Base-by-base conservation (phyloP, 1,139 yeast species). In the Komagataea norvegica region DNA sequence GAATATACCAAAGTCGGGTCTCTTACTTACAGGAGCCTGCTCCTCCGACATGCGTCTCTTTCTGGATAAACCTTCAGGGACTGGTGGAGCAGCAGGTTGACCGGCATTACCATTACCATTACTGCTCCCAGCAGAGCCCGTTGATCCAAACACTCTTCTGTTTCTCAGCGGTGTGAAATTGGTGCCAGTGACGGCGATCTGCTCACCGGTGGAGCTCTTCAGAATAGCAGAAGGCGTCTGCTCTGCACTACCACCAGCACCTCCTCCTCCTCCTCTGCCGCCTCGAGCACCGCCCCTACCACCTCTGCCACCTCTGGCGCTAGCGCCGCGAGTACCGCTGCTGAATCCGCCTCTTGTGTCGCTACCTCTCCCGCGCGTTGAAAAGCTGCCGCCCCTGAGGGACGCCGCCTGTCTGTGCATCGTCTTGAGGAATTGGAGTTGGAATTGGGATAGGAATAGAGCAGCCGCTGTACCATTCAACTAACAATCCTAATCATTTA, bases 151-250 rank as follows among this genome's bases (percentile, higher is more conserved):
- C 8, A 28, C 33, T 20, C 48, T 33, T 7, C 25, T 19, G n/a
- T 41, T 43, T 32, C 32, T 34, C 36, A 44, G 33, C 8, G 49
- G 49, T 3, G 41, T 40, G 24, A 34, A 37, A 16, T 46, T 46
- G 15, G 49, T 30, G 7, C 46, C 48, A 7, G 47, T 41, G 21
- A 46, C 33, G 24, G 10, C 33, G 21, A 41, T 35, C 3, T 22
- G 17, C 8, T 34, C 13, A 7, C 40, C 38, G 7, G 22, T 24
- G n/a, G 22, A 8, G 7, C 14, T 20, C 4, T 13, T 21, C 15
- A n/a, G 31, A 17, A 6, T 19, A 7, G 10, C 33, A 18, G 25
- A n/a, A 11, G 27, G 25, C 11, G 13, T 25, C 14, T 22, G 29
- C 11, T 21, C 27, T n/a, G 33, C 34, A 11, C 36, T 36, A 13